phyloP scores from a whole-genome alignment of 2,329 filamentous ascomycete genomes.

The Colletotrichum nymphaeae region DNA sequence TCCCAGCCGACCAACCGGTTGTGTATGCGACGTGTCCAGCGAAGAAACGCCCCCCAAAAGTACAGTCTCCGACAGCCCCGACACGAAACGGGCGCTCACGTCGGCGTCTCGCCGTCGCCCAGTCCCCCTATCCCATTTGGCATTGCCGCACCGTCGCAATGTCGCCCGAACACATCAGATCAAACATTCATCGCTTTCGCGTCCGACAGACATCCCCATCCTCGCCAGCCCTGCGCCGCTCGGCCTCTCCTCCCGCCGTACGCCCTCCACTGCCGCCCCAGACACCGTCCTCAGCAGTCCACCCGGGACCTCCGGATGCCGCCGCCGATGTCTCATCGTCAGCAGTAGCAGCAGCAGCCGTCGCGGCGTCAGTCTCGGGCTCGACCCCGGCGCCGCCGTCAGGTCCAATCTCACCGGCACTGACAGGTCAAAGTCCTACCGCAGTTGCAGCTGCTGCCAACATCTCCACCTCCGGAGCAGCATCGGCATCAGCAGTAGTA shows the following conservation, averaged over 20 bases:
- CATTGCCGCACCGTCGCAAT: constrained; percentile 18
- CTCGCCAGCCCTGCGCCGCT: constrained; percentile 36
- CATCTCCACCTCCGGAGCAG: constrained; percentile 42
- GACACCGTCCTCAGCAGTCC: background rate
- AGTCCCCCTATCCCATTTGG: background rate
- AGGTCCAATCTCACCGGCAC: constrained; percentile 1
- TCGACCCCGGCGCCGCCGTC: background rate
- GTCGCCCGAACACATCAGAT: constrained; percentile 37
- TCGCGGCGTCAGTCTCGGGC: background rate
- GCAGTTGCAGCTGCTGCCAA: constrained; percentile 20
- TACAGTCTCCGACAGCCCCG: background rate
- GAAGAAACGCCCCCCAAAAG: background rate
- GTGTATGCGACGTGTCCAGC: constrained; percentile 10
- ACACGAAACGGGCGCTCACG: constrained; percentile 20
- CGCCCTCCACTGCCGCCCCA: constrained; percentile 13
- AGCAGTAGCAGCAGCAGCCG: background rate
- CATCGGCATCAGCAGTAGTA: background rate
- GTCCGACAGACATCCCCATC: constrained; percentile 39
- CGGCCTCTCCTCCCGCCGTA: constrained; percentile 35
- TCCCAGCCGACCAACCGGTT: background rate
- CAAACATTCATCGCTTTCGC: constrained; percentile 43
- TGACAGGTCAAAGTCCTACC: constrained; percentile 3
- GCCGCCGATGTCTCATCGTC: constrained; percentile 8
- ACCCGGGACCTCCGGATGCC: background rate
- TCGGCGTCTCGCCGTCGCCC: constrained; percentile 27